phyloP scores from a whole-genome alignment of 1,139 yeast species.

The Saccharomyces hybrid region DNA sequence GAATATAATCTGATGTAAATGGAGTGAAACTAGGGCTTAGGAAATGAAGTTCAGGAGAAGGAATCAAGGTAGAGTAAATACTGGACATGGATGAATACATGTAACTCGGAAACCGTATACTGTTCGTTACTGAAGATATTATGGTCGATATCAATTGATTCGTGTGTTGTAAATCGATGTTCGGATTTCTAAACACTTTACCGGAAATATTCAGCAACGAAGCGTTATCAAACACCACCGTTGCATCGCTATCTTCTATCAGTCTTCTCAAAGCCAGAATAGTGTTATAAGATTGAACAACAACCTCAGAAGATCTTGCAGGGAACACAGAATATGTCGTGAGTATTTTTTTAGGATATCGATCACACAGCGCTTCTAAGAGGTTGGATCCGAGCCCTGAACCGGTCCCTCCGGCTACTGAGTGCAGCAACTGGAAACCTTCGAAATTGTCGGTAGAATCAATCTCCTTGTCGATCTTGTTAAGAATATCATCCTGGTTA shows the following conservation, averaged over 20 bases:
- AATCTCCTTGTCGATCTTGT: slow-evolving; percentile 81
- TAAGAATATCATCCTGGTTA: slow-evolving; percentile 64
- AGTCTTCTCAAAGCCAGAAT: slow-evolving; percentile 72
- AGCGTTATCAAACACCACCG: slow-evolving; percentile 83
- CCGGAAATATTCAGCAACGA: slow-evolving; percentile 53
- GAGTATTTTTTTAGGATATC: slow-evolving; percentile 73
- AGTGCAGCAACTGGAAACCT: slow-evolving; percentile 84
- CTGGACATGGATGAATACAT: slow-evolving; percentile 84
- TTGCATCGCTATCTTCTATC: slow-evolving; percentile 78
- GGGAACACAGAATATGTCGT: slow-evolving; percentile 89
- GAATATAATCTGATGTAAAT: slow-evolving; percentile 57
- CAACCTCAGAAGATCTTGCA: slow-evolving; percentile 77
- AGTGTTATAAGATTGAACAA: slow-evolving; percentile 93
- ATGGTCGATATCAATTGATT: slow-evolving; percentile 83
- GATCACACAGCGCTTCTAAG: slow-evolving; percentile 70
- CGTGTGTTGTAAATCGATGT: slow-evolving; percentile 55
- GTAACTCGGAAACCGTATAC: slow-evolving; percentile 86
- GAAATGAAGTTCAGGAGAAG: slow-evolving; percentile 86
- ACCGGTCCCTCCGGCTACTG: slow-evolving; percentile 99
- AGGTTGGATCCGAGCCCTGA: slow-evolving; percentile 87
- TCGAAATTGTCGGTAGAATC: slow-evolving; percentile 88
- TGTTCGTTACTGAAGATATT: slow-evolving; percentile 77
- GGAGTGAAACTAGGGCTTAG: slow-evolving; percentile 85
- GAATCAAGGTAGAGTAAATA: slow-evolving; percentile 73
- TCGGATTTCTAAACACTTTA: slow-evolving; percentile 35